Evolutionary conservation across 139 green algal genomes (phyloP).

Genomic region (Pseudopediastrum boryanum): DNA sequence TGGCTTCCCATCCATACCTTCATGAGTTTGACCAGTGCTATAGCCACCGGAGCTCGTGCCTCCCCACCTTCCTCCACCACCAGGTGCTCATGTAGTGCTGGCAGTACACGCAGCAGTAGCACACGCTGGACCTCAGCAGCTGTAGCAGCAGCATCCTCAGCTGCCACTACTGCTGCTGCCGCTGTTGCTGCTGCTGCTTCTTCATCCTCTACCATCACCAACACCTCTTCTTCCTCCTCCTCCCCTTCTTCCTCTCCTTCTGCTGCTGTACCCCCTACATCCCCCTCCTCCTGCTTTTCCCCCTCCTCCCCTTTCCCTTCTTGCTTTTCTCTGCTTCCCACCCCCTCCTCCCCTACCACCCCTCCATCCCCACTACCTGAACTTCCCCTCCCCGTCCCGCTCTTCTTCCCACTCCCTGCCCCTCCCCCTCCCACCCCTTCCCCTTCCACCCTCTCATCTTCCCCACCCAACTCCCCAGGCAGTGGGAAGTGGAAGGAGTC

Average conservation of each 20-base stretch:
- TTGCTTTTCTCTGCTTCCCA: conserved; percentile 1
- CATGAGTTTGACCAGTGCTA: conserved; percentile 85
- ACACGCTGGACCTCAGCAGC: conserved; percentile 40
- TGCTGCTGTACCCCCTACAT: not conserved
- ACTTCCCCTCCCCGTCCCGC: not conserved
- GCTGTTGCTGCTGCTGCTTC: conserved; percentile 8
- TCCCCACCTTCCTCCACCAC: conserved; percentile 53
- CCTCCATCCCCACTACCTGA: not conserved
- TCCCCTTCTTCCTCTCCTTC: conserved; percentile 32
- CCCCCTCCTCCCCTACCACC: not conserved
- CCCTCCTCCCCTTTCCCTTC: conserved; percentile 2
- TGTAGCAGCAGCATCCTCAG: conserved; percentile 3
- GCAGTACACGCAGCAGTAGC: conserved; percentile 63
- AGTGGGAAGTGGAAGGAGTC: conserved; percentile 84
- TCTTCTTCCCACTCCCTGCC: not conserved
- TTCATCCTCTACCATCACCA: conserved; percentile 18
- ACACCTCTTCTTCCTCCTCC: conserved; percentile 17
- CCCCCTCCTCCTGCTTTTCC: conserved; percentile 10
- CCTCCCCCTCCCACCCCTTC: conserved; percentile 5
- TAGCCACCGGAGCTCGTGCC: conserved; percentile 73
- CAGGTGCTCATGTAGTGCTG: conserved; percentile 60
- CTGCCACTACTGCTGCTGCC: conserved; percentile 7
- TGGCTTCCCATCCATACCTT: conserved; percentile 44
- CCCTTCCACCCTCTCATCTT: not conserved
- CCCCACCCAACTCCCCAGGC: conserved; percentile 28